Evolutionary conservation across 1,284 basidiomycete genomes (phyloP).

Genomic region (Ustilago curta): DNA sequence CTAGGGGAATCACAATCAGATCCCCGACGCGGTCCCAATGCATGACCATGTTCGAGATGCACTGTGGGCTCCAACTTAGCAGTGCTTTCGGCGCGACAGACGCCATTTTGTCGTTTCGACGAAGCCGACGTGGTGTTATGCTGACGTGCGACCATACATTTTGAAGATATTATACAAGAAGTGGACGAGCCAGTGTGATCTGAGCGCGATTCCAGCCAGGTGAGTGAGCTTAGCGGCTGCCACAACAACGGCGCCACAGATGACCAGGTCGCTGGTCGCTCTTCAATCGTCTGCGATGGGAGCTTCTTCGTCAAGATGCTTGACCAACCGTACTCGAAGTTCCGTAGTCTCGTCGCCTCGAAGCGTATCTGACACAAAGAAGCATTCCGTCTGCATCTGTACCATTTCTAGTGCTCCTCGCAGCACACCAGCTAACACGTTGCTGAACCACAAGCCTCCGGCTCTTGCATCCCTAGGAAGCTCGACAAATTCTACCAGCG

Average conservation of each 20-base stretch:
- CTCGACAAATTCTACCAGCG: conserved; percentile 95
- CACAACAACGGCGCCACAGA: neutral
- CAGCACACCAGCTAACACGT: conserved; percentile 92
- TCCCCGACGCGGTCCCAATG: too few species aligned
- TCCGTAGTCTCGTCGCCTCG: conserved; percentile 95
- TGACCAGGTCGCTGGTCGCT: neutral
- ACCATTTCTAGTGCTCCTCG: conserved; percentile 98
- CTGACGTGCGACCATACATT: neutral
- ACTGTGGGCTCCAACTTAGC: too few species aligned
- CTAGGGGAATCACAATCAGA: too few species aligned
- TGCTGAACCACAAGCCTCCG: conserved; percentile 91
- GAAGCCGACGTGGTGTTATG: too few species aligned
- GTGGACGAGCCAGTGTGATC: neutral
- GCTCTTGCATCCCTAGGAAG: conserved; percentile 84
- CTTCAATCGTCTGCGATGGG: conserved; percentile 69
- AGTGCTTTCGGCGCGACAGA: too few species aligned
- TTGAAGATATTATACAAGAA: neutral
- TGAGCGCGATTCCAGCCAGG: neutral
- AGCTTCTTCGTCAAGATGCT: conserved; percentile 91
- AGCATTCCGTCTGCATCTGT: conserved; percentile 93
- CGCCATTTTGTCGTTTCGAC: too few species aligned
- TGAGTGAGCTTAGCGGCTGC: neutral
- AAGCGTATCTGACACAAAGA: conserved; percentile 89
- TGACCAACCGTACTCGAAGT: conserved; percentile 87
- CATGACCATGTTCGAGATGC: too few species aligned